Conservation (phyloP, 371 early-diverging fungal species). For the Lichtheimia corymbifera region DNA sequence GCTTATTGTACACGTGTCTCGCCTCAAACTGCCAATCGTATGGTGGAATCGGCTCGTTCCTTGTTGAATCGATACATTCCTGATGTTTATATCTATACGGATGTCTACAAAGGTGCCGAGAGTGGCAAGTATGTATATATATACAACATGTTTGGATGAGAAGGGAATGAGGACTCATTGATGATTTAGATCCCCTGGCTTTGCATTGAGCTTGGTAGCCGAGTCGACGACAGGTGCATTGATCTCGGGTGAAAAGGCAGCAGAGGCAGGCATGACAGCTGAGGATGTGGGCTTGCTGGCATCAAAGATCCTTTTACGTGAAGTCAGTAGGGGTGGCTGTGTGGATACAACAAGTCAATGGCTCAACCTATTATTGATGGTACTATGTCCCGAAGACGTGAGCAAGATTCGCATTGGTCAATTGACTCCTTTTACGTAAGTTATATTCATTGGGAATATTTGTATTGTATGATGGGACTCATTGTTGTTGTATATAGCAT, state of each 20-base stretch:
- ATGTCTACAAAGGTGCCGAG: constrained; percentile 94
- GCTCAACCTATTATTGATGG: constrained; percentile 83
- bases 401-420: constrained; percentile 86
- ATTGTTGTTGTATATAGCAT: constrained; percentile 44
- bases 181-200: constrained; percentile 79
- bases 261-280: constrained; percentile 77
- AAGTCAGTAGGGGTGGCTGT: constrained; percentile 88
- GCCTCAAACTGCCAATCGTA: constrained; percentile 92
- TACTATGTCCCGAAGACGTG: constrained; percentile 91
- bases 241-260: constrained; percentile 82
- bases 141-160: no score
- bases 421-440: constrained; percentile 85
- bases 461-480: neutral
- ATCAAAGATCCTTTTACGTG: constrained; percentile 76
- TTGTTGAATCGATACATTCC: constrained; percentile 88
- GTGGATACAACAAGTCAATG: constrained; percentile 90
- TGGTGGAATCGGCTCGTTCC: constrained; percentile 87
- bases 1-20: constrained; percentile 92
- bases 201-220: constrained; percentile 88
- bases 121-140: constrained; percentile 68
- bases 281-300: constrained; percentile 86
- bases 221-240: constrained; percentile 87
- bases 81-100: constrained; percentile 96
- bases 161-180: no score
- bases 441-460: no score